Base-by-base conservation (phyloP, 139 green algal genomes). In the Zygnema circumcarinatum region DNA sequence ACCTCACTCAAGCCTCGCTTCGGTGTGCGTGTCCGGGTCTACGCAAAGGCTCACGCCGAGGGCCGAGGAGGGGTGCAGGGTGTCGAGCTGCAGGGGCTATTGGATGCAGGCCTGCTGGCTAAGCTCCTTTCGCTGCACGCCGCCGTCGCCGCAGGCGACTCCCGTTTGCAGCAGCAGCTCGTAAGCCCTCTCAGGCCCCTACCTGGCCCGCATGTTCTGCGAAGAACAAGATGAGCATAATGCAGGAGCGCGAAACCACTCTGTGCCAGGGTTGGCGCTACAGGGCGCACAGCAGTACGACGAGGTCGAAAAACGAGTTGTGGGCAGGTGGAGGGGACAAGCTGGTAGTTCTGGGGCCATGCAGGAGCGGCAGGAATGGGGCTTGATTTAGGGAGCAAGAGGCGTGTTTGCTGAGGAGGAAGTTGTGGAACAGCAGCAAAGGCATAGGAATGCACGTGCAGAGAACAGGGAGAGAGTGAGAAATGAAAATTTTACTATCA, bases 61-160 rank as follows among this genome's bases (percentile, higher is more conserved):
- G 11, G 11, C 41, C 38, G 16, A 78, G 33, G 73, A n/a, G 67
- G 33, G 33, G 73, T 25, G 72, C 81, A 81, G 67, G 33, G 31
- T 33, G 7, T 86, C 32, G 81, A 87, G 29, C 33, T 85, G 54
- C 67, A 53, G 81, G 67, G 67, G 69, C 68, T 87, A 67, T 3
- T 87, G 67, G 81, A 79, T 16, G 81, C 81, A 32, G 81, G 81
- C 31, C 68, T 87, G 81, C 81, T 87, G 69, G n/a, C 81, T 32
- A 36, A 35, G 67, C 81, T 87, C 40, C 40, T 87, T 39, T 81
- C n/a, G n/a, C n/a, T n/a, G n/a, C n/a, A n/a, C n/a, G n/a, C n/a
- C n/a, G n/a, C n/a, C n/a, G n/a, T n/a, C n/a, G n/a, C n/a, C n/a
- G n/a, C 79, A 82, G 79, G 31, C 53, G 79, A n/a, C 47, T 31